phyloP scores from a whole-genome alignment of 164 flowering plant species.

The Kingdonia uniflora region DNA sequence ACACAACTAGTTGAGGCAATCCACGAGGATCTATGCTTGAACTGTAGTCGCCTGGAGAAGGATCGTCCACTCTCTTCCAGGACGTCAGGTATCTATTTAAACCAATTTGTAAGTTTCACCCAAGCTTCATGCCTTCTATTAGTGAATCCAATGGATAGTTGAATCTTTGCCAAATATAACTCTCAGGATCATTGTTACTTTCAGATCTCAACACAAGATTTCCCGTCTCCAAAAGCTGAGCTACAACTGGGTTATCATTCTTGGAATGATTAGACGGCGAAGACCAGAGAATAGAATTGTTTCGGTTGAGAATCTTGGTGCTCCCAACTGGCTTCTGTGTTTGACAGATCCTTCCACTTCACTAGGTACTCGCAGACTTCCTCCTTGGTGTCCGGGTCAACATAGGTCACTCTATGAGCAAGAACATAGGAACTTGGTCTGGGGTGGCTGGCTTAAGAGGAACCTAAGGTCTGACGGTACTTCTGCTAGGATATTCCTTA shows the following conservation, averaged over 20 bases:
- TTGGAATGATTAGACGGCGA: constrained; percentile 2
- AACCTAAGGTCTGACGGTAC: no score
- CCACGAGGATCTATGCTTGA: not conserved
- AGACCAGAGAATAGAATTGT: not conserved
- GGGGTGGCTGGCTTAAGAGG: no score
- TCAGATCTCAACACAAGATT: not conserved
- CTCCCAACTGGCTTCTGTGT: no score
- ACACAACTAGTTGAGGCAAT: constrained; percentile 1
- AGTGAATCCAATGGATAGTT: constrained; percentile 17
- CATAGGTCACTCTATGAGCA: no score
- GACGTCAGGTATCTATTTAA: not conserved
- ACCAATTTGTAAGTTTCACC: constrained; percentile 10
- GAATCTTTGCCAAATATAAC: constrained; percentile 16
- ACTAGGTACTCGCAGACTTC: no score
- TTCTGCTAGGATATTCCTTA: no score
- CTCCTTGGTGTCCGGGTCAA: no score
- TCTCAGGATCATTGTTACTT: not conserved
- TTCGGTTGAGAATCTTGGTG: no score
- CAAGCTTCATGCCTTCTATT: constrained; percentile 3
- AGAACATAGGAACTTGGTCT: no score
- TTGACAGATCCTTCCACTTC: no score
- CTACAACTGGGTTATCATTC: constrained; percentile 3
- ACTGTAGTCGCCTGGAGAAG: constrained; percentile 1
- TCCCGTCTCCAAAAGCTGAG: constrained; percentile 16
- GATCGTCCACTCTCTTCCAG: not conserved